A percentile compares a stretch with the other conserved stretches of the same genome.
Conservation (phyloP, 2,329 filamentous ascomycete genomes). For the Fusarium mangiferae region DNA sequence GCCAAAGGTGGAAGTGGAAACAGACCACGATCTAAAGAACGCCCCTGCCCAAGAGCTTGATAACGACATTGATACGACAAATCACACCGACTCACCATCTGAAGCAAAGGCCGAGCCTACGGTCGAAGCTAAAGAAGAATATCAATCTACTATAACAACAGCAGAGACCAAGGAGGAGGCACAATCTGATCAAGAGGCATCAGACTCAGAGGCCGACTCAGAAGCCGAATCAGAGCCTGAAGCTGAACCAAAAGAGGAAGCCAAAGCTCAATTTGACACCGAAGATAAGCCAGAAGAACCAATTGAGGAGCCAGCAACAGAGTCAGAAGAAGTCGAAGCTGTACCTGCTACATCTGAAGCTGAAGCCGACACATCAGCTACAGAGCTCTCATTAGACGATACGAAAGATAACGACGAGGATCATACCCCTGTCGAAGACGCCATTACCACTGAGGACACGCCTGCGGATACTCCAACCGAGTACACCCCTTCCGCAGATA, state of each 20-base stretch:
- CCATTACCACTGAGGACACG: constrained; percentile 16
- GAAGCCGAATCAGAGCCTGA: not conserved
- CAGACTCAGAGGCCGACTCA: constrained; percentile 1
- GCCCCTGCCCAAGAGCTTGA: constrained; percentile 20
- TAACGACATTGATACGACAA: constrained; percentile 14
- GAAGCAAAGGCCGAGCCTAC: constrained; percentile 19
- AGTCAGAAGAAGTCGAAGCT: constrained; percentile 2
- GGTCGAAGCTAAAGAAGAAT: constrained; percentile 18
- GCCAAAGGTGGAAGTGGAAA: constrained; percentile 26
- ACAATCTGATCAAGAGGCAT: not conserved
- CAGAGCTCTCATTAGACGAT: constrained; percentile 13
- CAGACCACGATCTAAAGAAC: constrained; percentile 27
- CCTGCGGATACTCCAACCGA: constrained; percentile 13
- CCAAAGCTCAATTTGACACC: constrained; percentile 1
- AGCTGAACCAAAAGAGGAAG: not conserved
- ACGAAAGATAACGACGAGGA: constrained; percentile 17
- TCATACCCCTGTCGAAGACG: constrained; percentile 17
- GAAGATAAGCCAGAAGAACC: constrained; percentile 5
- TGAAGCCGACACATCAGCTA: constrained; percentile 5
- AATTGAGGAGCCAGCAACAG: constrained; percentile 1
- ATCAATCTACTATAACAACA: constrained; percentile 1
- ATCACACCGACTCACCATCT: constrained; percentile 16
- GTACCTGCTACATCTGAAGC: not conserved
- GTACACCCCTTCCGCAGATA: constrained; percentile 12
- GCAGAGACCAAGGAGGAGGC: constrained; percentile 13